These are phyloP conservation scores for Fonsecaea monophora DNA, from an alignment of 2,329 filamentous ascomycete species.

Conservation along the genomic window DNA sequence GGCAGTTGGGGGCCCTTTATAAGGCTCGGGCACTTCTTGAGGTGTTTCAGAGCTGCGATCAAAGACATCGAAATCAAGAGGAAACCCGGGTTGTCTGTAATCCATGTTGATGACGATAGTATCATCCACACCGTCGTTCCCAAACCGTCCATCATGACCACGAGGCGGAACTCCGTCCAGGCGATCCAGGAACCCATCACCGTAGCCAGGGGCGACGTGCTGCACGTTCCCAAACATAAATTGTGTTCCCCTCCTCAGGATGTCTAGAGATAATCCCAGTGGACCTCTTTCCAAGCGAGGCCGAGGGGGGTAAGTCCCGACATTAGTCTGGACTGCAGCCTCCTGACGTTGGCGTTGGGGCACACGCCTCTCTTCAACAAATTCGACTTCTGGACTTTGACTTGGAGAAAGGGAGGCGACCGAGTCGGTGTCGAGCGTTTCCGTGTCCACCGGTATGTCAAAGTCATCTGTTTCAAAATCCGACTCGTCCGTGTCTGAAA, in stretches of 20 bases:
- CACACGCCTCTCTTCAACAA: slow-evolving; percentile 44
- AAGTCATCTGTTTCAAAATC: slow-evolving; percentile 41
- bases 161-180: slow-evolving; percentile 40
- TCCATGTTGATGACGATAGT: slow-evolving; percentile 43
- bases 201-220: slow-evolving; percentile 15
- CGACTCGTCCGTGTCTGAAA: slow-evolving; percentile 55
- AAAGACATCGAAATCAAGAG: slow-evolving; percentile 39
- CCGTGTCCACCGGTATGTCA: slow-evolving; percentile 5
- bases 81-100: slow-evolving; percentile 54
- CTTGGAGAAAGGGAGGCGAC: slow-evolving; percentile 41
- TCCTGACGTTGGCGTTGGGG: slow-evolving; percentile 20
- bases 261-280: slow-evolving; percentile 26
- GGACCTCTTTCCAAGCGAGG: slow-evolving; percentile 33
- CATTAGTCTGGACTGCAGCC: slow-evolving; percentile 3
- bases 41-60: slow-evolving; percentile 38
- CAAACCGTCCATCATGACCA: slow-evolving; percentile 11
- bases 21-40: slow-evolving; percentile 41
- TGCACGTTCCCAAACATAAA: slow-evolving; percentile 29
- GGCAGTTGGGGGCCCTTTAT: slow-evolving; percentile 70
- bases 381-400: slow-evolving; percentile 59
- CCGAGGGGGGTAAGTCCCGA: neutral
- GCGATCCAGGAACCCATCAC: slow-evolving; percentile 23
- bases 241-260: slow-evolving; percentile 28
- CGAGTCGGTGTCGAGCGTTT: slow-evolving; percentile 3
- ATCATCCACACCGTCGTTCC: slow-evolving; percentile 36